A percentile compares a stretch with the other conserved stretches of the same genome.
These are phyloP conservation scores for Pseudogymnoascus sp. DNA, from an alignment of 2,329 filamentous ascomycete species.

Conservation along the genomic window DNA sequence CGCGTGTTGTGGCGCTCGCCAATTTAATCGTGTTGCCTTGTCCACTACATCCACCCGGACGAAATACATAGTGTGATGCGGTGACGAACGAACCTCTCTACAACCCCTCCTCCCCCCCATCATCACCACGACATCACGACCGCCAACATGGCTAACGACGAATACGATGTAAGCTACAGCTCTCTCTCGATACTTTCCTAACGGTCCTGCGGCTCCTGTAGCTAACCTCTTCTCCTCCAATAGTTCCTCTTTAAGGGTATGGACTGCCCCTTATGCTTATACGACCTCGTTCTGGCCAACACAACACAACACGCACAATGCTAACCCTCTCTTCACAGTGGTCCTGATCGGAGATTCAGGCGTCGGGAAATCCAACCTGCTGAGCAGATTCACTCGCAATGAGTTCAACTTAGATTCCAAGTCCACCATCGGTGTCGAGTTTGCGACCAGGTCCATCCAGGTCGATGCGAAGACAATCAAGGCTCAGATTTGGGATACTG, in stretches of 20 bases:
- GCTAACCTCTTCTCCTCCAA: conserved; percentile 29
- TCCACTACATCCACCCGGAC: conserved; percentile 12
- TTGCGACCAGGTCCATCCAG: conserved; percentile 96
- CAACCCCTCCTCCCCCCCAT: conserved; percentile 15
- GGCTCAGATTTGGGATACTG: conserved; percentile 99
- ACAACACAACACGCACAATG: conserved; percentile 20
- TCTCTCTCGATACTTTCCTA: conserved; percentile 13
- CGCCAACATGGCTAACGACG: conserved; percentile 92
- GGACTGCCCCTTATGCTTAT: conserved; percentile 12
- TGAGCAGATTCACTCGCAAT: conserved; percentile 98
- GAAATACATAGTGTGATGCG: conserved; percentile 11
- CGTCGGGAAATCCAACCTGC: conserved; percentile 98
- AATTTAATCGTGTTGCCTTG: conserved; percentile 15
- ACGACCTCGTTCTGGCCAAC: neutral
- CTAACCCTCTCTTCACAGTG: conserved; percentile 48
- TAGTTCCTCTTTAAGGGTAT: conserved; percentile 94
- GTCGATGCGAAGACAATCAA: conserved; percentile 99
- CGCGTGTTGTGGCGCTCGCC: conserved; percentile 13
- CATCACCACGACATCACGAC: conserved; percentile 21
- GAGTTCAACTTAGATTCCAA: conserved; percentile 99
- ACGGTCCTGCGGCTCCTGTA: conserved; percentile 29
- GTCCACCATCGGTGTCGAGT: conserved; percentile 99
- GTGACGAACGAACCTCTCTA: conserved; percentile 11
- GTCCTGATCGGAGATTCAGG: conserved; percentile 98
- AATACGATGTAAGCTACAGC: conserved; percentile 85